These are phyloP conservation scores for Phytopythium vexans DNA, from an alignment of 352 stramenopile genomes.

Conservation along the genomic window DNA sequence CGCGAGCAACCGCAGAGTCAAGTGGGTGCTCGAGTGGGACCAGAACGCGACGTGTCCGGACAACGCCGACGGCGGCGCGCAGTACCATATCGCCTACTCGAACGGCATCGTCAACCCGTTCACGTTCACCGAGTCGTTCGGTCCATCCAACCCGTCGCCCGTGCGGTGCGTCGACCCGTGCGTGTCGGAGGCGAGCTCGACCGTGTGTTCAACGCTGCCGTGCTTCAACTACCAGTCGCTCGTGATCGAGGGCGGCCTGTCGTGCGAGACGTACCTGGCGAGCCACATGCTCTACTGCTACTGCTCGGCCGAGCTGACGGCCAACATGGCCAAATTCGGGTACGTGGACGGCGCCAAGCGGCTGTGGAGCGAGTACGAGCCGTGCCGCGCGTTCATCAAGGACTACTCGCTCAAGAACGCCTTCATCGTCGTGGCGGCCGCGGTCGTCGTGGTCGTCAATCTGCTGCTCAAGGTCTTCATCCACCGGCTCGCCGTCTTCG, in stretches of 20 bases:
- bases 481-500: conserved; percentile 61
- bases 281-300: conserved; percentile 72
- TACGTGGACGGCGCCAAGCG: conserved; percentile 44
- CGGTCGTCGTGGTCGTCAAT: conserved; percentile 76
- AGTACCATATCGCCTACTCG: conserved; percentile 63
- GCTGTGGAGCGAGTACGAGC: conserved; percentile 52
- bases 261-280: conserved; percentile 59
- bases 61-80: conserved; percentile 17
- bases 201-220: conserved; percentile 53
- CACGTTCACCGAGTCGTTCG: conserved; percentile 12
- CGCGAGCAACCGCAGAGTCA: conserved; percentile 1
- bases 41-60: conserved; percentile 38
- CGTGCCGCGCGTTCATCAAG: conserved; percentile 62
- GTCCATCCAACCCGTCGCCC: conserved; percentile 7
- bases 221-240: conserved; percentile 55
- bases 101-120: conserved; percentile 52
- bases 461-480: conserved; percentile 70
- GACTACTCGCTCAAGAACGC: conserved; percentile 66
- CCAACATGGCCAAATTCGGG: conserved; percentile 41
- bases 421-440: conserved; percentile 62
- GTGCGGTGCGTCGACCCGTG: conserved; percentile 56
- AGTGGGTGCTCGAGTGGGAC: conserved; percentile 59
- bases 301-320: conserved; percentile 50
- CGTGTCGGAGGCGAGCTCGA: conserved; percentile 46
- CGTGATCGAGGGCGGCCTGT: conserved; percentile 19